A percentile compares a stretch with the other conserved stretches of the same genome.
phyloP scores from a whole-genome alignment of 371 early-diverging fungal genomes.

The Saksenaea oblongispora region DNA sequence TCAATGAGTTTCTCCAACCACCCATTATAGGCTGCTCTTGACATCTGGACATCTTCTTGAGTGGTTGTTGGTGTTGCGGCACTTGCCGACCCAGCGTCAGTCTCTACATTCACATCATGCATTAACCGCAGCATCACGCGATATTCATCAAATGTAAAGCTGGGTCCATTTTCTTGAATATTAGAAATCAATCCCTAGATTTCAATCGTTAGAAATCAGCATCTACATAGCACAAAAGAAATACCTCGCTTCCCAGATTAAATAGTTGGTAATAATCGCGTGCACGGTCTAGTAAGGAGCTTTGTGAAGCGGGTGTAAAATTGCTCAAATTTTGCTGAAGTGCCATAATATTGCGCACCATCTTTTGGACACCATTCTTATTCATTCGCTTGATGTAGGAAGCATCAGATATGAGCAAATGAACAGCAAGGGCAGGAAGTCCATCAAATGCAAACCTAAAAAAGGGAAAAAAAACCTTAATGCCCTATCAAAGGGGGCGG shows the following conservation, averaged over 20 bases:
- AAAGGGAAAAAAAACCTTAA: no score
- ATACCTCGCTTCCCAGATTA: conserved; percentile 59
- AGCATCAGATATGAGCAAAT: conserved; percentile 71
- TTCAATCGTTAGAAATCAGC: not conserved
- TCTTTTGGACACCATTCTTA: conserved; percentile 72
- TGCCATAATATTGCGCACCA: conserved; percentile 81
- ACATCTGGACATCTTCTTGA: conserved; percentile 13
- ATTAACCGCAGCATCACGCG: conserved; percentile 45
- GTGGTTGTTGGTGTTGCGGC: conserved; percentile 6
- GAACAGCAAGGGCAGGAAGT: conserved; percentile 73
- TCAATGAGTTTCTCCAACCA: conserved; percentile 50
- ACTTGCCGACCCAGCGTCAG: conserved; percentile 20
- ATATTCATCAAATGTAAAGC: conserved; percentile 53
- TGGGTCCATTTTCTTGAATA: conserved; percentile 47
- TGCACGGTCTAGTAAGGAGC: conserved; percentile 68
- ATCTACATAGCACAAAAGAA: not conserved
- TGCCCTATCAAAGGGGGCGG: no score
- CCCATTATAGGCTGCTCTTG: conserved; percentile 36
- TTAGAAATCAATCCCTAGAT: conserved; percentile 33
- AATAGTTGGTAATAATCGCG: conserved; percentile 76
- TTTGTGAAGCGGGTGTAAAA: conserved; percentile 67
- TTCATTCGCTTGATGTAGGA: conserved; percentile 76
- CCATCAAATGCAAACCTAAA: conserved; percentile 82
- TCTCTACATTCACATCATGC: conserved; percentile 35
- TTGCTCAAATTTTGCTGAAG: conserved; percentile 88